A percentile compares a stretch with the other conserved stretches of the same genome.
Evolutionary conservation across 2,329 filamentous ascomycete species (phyloP).

Genomic region (Beauveria asiatica): DNA sequence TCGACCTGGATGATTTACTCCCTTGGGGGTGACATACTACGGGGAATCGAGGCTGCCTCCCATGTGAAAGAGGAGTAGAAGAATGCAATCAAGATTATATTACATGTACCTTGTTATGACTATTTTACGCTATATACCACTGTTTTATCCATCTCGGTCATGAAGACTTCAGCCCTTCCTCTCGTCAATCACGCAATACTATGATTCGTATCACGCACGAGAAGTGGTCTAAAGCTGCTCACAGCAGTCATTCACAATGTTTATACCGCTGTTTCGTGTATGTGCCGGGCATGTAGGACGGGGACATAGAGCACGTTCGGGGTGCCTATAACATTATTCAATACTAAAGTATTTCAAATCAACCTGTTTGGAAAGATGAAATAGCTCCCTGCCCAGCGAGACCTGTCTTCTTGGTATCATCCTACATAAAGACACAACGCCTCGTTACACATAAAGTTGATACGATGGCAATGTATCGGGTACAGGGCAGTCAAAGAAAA

Average conservation of each 20-base stretch:
- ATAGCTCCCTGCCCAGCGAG: background rate
- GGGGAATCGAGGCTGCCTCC: conserved; percentile 33
- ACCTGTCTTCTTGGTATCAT: conserved; percentile 3
- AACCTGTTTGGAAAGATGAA: background rate
- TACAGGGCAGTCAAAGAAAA: background rate
- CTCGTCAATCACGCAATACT: too few species aligned
- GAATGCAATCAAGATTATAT: background rate
- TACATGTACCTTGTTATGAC: conserved; percentile 8
- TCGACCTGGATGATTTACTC: conserved; percentile 43
- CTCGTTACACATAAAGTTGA: background rate
- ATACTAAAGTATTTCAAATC: background rate
- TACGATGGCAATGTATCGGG: background rate
- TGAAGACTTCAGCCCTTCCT: too few species aligned
- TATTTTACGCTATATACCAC: conserved; percentile 6
- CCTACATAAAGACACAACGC: background rate
- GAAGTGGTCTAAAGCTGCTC: too few species aligned
- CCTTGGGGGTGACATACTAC: conserved; percentile 40
- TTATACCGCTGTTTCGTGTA: too few species aligned
- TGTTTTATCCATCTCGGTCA: background rate
- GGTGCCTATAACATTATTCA: too few species aligned
- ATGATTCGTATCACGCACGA: too few species aligned
- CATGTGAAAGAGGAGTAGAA: conserved; percentile 33
- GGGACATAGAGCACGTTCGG: too few species aligned
- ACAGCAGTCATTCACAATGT: too few species aligned
- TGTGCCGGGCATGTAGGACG: too few species aligned